Percentiles rank a stretch among this genome's conserved stretches.
These are phyloP conservation scores for Dispira simplex DNA, from an alignment of 192 early-diverging fungal species.

Conservation along the genomic window DNA sequence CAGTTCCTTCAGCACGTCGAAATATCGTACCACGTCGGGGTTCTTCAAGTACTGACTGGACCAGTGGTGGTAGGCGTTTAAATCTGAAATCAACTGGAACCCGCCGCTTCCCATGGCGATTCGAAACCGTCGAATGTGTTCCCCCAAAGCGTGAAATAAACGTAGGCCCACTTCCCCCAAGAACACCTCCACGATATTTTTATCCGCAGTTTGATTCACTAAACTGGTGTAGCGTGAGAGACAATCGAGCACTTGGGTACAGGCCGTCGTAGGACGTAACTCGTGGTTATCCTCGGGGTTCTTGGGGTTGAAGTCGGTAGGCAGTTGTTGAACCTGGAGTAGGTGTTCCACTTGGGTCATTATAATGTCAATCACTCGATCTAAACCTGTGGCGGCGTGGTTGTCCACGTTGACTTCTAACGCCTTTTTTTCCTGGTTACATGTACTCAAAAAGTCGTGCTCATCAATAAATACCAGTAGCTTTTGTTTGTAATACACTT, in stretches of 20 bases:
- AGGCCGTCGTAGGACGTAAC: constrained; percentile 72
- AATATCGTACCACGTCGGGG: constrained; percentile 22
- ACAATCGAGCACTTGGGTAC: constrained; percentile 56
- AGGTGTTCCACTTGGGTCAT: constrained; percentile 75
- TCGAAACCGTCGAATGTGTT: constrained; percentile 66
- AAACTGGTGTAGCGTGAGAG: constrained; percentile 59
- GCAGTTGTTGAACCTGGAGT: constrained; percentile 48
- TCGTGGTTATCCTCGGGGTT: constrained; percentile 31
- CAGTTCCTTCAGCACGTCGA: constrained; percentile 28
- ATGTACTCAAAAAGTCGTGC: constrained; percentile 77
- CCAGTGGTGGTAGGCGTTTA: constrained; percentile 31
- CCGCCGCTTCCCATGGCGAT: constrained; percentile 67
- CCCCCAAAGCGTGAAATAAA: constrained; percentile 70
- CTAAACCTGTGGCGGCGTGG: constrained; percentile 79
- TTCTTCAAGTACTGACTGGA: constrained; percentile 16
- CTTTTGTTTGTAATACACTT: constrained; percentile 84
- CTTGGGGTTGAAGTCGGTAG: constrained; percentile 60
- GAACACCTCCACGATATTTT: constrained; percentile 79
- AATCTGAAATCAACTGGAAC: constrained; percentile 64
- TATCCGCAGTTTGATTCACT: constrained; percentile 61
- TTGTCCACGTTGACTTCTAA: constrained; percentile 83
- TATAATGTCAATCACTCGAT: constrained; percentile 78
- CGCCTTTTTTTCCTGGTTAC: constrained; percentile 81
- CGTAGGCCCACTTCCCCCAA: constrained; percentile 76
- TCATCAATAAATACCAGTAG: constrained; percentile 77